Evolutionary conservation across 805 yeast species (phyloP).

Genomic region (Wickerhamiella dianesei): DNA sequence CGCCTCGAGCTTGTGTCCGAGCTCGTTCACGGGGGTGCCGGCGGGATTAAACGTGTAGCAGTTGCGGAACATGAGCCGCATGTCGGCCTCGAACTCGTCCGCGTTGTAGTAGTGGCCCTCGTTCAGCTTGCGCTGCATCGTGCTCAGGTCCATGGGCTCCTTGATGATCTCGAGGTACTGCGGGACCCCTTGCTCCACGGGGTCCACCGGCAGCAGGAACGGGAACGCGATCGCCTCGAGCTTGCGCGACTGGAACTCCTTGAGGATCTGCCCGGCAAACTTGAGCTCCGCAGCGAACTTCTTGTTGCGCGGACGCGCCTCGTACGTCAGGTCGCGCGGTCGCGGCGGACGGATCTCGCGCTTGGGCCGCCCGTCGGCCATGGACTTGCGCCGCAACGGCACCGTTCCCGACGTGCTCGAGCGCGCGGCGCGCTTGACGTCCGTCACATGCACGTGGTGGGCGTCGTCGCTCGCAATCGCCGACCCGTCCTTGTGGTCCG

Average conservation of each 20-base stretch:
- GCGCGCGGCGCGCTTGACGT: conserved; percentile 11
- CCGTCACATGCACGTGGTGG: conserved; percentile 3
- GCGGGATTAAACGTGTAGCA: conserved; percentile 91
- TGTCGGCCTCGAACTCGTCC: conserved; percentile 74
- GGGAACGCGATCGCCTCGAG: conserved; percentile 79
- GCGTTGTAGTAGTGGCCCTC: conserved; percentile 83
- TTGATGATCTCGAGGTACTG: conserved; percentile 75
- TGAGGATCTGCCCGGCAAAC: conserved; percentile 68
- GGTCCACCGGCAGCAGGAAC: conserved; percentile 86
- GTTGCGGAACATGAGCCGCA: conserved; percentile 70
- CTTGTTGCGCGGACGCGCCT: conserved; percentile 62
- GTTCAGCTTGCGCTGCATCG: conserved; percentile 63
- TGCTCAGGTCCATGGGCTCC: conserved; percentile 89
- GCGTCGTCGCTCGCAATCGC: conserved; percentile 4
- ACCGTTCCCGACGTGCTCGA: conserved; percentile 28
- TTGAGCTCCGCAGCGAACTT: conserved; percentile 80
- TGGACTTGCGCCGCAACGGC: conserved; percentile 62
- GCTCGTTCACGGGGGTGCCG: conserved; percentile 88
- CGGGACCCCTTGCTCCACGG: conserved; percentile 86
- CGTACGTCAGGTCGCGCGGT: conserved; percentile 82
- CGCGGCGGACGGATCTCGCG: conserved; percentile 94
- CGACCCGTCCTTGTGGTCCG: conserved; percentile 11
- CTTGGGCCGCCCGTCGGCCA: conserved; percentile 73
- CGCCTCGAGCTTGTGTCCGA: conserved; percentile 87
- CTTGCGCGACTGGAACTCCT: conserved; percentile 72